Evolutionary conservation across 202 grass and related monocot species (phyloP), one percentile per base, ranked within the genome.

Genomic region (Setaria italica): DNA sequence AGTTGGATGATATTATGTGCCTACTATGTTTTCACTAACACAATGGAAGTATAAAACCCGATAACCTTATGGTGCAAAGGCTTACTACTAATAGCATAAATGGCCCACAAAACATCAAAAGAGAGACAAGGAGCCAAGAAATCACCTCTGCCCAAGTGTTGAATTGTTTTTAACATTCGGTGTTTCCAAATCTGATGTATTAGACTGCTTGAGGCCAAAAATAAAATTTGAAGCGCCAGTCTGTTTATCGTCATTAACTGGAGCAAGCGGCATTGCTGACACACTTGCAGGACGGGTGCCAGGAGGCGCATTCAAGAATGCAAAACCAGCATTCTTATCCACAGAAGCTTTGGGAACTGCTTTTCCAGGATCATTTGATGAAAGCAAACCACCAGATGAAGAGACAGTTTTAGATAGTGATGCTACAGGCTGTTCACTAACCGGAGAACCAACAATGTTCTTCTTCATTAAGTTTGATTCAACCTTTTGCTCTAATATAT

Each of bases 111-210:
- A 55, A 41, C 33, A 21, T 25, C 74, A 81, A 66, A 58, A 39
- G 39, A 14, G 4, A n/a, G 32, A 48, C 19, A 81, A 66, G 30
- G 19, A 50, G 51, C 51, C n/a, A 85, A 77, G 79, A 67, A 81
- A 82, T 85, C 49, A 88, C 91, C 91, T 91, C 70, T 58, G 70
- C 51, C 60, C 74, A 85, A 75, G n/a, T 89, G 67, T 81, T 66
- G 50, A 56, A 76, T 81, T 60, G 13, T 58, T 74, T 78, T 85
- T 85, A 45, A 47, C 82, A 77, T 42, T 73, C 49, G 66, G 57
- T 78, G 72, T 72, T 85, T 82, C 82, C 51, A 50, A 42, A 81
- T 81, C 77, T 67, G 81, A 72, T 71, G 77, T 51, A 81, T 11
- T 85, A 33, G 86, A 78, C 13, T 81, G 71, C 33, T 82, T 88